Percentiles rank a stretch among this genome's conserved stretches.
Evolutionary conservation across 73 alveolate genomes (phyloP).

Genomic region (Paramecium pentaurelia): DNA sequence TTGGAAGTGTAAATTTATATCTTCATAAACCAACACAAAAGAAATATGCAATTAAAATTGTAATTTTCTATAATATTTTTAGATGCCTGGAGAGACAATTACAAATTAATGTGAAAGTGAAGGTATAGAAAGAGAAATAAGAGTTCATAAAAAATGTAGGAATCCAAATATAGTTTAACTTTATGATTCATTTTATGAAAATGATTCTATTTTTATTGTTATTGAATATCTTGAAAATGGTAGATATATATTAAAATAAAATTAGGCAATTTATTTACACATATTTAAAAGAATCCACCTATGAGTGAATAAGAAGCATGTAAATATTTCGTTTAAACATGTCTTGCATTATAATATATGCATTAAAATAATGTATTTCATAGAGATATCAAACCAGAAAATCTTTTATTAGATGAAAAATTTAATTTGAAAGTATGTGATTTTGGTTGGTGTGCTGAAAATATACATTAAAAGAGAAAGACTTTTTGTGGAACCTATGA

Average conservation of each 20-base stretch:
- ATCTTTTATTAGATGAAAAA: conserved; percentile 65
- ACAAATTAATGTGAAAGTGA: background rate
- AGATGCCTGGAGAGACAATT: conserved; percentile 49
- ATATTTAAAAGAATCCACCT: conserved; percentile 2
- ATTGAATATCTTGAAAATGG: conserved; percentile 55
- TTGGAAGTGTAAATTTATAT: conserved; percentile 47
- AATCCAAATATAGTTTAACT: conserved; percentile 28
- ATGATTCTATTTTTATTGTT: conserved; percentile 49
- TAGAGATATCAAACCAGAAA: conserved; percentile 74
- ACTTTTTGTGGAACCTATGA: conserved; percentile 63
- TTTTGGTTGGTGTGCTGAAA: conserved; percentile 68
- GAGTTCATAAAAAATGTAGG: conserved; percentile 30
- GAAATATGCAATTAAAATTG: conserved; percentile 55
- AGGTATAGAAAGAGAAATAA: conserved; percentile 58
- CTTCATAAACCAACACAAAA: conserved; percentile 2
- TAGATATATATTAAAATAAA: background rate
- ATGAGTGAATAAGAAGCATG: conserved; percentile 45
- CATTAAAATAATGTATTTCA: conserved; percentile 45
- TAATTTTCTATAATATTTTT: background rate
- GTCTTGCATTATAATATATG: conserved; percentile 53
- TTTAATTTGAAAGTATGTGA: conserved; percentile 63
- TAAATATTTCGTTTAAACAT: conserved; percentile 50
- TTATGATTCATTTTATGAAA: conserved; percentile 49
- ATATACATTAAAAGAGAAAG: conserved; percentile 39
- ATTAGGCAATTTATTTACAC: conserved; percentile 36